Evolutionary conservation across 192 early-diverging fungal genomes (phyloP), one percentile per base, ranked within the genome.

Genomic region (Cetraspora pellucida): DNA sequence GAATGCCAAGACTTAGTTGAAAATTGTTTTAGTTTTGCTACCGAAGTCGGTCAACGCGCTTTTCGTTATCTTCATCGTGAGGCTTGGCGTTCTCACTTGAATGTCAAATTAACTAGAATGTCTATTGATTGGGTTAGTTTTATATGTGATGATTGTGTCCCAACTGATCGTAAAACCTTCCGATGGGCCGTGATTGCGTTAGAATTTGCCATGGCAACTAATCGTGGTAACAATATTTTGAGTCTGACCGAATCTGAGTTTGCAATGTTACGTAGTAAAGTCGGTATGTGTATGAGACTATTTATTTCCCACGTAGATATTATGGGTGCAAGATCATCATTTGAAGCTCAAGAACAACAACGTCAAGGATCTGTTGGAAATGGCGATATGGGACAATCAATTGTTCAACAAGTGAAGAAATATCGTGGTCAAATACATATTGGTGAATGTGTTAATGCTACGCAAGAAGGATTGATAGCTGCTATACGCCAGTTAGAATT

Each of bases 51-150:
- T 16, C 81, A 87, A 58, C 87, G 89, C 21, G 80, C 78, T 6
- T 72, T 84, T 8, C 77, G 77, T 63, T 74, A 77, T 21, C 80
- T 84, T 81, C 81, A 82, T 30, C 60, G 58, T 19, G 79, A 81
- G 3, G 49, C 78, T 14, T 85, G 86, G 0, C 85, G 91, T 55
- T 79, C 85, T 0, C 86, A 88, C 28, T 81, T 93, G 65, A 89
- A 93, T 50, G 58, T 91, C 61, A 89, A 89, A 28, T 80, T 96
- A 45, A 79, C 93, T 21, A 86, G 86, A 4, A 86, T 96, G 67
- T 86, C 92, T 14, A 92, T 93, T n/a, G 91, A 93, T 57, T 96
- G 95, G 95, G 89, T 93, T 64, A 90, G 91, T 61, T 96, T 96
- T 77, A 93, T 95, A 58, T 90, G 88, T 44, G 90, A 92, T 73